phyloP scores from a whole-genome alignment of 148 eudicot genomes.

The Simmondsia chinensis region DNA sequence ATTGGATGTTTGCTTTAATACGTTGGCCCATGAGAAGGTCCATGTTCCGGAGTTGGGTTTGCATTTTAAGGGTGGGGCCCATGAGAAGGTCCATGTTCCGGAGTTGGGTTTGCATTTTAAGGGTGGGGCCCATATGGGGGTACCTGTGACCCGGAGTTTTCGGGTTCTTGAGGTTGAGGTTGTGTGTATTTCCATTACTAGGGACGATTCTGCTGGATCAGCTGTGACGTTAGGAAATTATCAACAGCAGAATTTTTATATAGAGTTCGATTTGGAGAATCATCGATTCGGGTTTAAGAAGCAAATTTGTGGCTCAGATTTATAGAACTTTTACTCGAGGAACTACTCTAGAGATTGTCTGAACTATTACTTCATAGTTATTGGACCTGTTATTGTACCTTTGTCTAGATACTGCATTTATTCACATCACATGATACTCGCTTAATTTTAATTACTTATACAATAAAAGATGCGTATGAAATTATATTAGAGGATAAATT shows the following conservation, averaged over 20 bases:
- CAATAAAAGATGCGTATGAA: no score
- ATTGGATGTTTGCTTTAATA: no score
- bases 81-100: slow-evolving; percentile 20
- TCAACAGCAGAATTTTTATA: slow-evolving; percentile 31
- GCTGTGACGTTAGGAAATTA: slow-evolving; percentile 33
- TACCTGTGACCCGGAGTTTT: slow-evolving; percentile 34
- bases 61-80: slow-evolving; percentile 28
- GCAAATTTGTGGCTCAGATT: slow-evolving; percentile 11
- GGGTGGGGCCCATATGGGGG: slow-evolving; percentile 37
- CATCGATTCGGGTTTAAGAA: slow-evolving; percentile 34
- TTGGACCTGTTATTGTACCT: no score
- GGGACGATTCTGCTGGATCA: slow-evolving; percentile 19
- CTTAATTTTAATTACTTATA: no score
- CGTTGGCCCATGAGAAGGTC: slow-evolving; percentile 17
- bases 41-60: slow-evolving; percentile 22
- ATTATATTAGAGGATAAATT: no score
- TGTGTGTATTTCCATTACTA: slow-evolving; percentile 27
- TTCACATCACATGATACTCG: no score
- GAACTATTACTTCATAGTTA: no score
- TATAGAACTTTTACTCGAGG: no score
- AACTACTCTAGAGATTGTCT: no score
- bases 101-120: slow-evolving; percentile 29
- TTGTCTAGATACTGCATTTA: no score
- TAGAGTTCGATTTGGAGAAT: slow-evolving; percentile 39
- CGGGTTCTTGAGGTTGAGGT: slow-evolving; percentile 10